Evolutionary conservation across 805 yeast genomes (phyloP).

Genomic region (Komagataella mondaviorum): DNA sequence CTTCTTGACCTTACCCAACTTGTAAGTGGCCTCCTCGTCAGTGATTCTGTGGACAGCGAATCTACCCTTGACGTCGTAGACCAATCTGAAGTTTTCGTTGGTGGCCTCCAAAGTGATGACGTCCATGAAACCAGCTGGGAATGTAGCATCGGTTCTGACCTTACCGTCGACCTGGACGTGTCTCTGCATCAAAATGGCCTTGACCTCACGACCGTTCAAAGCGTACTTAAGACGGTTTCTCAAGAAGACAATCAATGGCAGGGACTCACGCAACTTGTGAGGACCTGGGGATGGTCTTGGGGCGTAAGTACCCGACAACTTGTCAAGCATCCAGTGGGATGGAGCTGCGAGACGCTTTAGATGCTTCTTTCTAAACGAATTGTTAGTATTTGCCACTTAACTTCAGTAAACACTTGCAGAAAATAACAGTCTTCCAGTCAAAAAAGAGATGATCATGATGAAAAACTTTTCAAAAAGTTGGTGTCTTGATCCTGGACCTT

Average conservation of each 20-base stretch:
- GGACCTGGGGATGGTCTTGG: conserved; percentile 99
- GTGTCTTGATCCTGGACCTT: neutral
- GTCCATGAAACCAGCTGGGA: conserved; percentile 99
- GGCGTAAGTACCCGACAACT: conserved; percentile 97
- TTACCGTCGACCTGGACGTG: conserved; percentile 98
- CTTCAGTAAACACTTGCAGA: neutral
- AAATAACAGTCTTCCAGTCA: neutral
- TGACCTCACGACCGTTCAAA: conserved; percentile 97
- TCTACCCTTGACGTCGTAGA: conserved; percentile 98
- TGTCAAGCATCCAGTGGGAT: conserved; percentile 99
- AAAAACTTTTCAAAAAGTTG: neutral
- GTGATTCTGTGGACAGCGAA: conserved; percentile 99
- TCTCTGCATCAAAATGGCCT: conserved; percentile 96
- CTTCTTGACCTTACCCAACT: conserved; percentile 95
- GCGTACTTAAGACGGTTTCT: conserved; percentile 99
- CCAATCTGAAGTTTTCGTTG: conserved; percentile 98
- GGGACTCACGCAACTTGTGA: conserved; percentile 96
- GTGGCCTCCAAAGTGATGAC: conserved; percentile 96
- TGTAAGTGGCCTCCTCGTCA: conserved; percentile 96
- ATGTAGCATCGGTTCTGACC: conserved; percentile 97
- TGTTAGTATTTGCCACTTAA: neutral
- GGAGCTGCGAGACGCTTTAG: conserved; percentile 99
- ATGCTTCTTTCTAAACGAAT: conserved; percentile 73
- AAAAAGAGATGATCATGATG: neutral
- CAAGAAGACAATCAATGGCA: conserved; percentile 91